Conservation (phyloP, 176 grass and related monocot genomes). For the Musa itinerans region DNA sequence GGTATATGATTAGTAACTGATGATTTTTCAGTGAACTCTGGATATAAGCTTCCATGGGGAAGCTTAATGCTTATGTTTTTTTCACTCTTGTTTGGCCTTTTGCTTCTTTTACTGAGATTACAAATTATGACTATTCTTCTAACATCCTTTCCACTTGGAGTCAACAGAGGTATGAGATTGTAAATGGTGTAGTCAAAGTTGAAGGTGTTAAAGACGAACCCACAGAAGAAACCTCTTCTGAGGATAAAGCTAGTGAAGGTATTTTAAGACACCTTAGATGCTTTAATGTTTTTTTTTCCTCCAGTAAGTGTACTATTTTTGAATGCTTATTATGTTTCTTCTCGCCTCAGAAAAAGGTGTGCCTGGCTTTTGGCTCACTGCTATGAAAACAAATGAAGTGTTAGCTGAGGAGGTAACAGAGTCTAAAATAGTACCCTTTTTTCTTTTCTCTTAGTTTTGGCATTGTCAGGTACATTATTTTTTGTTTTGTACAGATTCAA, state of each 20-base stretch:
- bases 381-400: slow-evolving; percentile 26
- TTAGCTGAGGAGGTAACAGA: slow-evolving; percentile 16
- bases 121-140: background rate
- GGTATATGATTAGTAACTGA: background rate
- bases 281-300: background rate
- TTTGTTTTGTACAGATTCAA: slow-evolving; percentile 18
- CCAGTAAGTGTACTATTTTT: background rate
- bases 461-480: background rate
- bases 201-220: slow-evolving; percentile 5
- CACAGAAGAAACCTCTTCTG: background rate
- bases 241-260: slow-evolving; percentile 22
- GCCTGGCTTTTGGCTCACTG: slow-evolving; percentile 22
- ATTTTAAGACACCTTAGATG: background rate
- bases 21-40: background rate
- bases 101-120: too few relatives aligned
- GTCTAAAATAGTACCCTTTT: background rate
- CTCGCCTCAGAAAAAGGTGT: slow-evolving; percentile 19
- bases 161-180: slow-evolving; percentile 19
- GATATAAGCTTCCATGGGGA: background rate
- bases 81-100: background rate
- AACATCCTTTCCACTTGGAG: background rate
- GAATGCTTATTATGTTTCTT: slow-evolving; percentile 4
- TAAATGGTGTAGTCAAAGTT: slow-evolving; percentile 20
- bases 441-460: background rate
- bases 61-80: background rate